Conservation (phyloP, 352 stramenopile species). For the Phytopythium cucurbitacearum region DNA sequence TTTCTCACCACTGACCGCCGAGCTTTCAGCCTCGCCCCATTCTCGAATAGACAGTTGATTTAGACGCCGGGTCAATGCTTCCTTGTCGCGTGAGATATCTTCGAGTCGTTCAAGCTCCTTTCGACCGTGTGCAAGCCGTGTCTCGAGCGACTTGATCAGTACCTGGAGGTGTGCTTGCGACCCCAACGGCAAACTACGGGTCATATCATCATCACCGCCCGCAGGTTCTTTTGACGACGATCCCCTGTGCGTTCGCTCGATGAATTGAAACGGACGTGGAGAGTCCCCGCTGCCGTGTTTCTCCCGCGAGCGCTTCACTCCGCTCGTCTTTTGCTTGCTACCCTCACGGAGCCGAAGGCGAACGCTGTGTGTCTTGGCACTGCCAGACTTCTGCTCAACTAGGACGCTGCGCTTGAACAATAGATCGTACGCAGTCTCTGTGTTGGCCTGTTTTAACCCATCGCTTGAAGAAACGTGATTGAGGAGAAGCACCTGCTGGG, state of each 20-base stretch:
- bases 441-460: neutral
- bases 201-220: neutral
- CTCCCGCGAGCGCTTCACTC: conserved; percentile 29
- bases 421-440: conserved; percentile 9
- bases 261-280: conserved; percentile 25
- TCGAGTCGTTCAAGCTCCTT: conserved; percentile 33
- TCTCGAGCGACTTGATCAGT: conserved; percentile 36
- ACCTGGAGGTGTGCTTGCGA: conserved; percentile 37
- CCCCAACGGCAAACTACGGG: conserved; percentile 1
- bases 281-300: conserved; percentile 5
- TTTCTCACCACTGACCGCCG: no score
- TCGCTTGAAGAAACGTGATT: conserved; percentile 21
- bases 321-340: conserved; percentile 18
- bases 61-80: conserved; percentile 17
- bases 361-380: conserved; percentile 22
- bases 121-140: conserved; percentile 30
- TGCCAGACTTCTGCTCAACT: conserved; percentile 25
- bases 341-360: conserved; percentile 30
- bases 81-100: conserved; percentile 39
- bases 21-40: conserved; percentile 15
- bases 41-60: conserved; percentile 28
- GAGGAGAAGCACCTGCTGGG: conserved; percentile 32
- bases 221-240: conserved; percentile 12
- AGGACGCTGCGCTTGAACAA: conserved; percentile 49
- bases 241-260: conserved; percentile 52